These are phyloP conservation scores for Metschnikowia noctiluminum DNA, from an alignment of 805 yeast species.

Conservation along the genomic window DNA sequence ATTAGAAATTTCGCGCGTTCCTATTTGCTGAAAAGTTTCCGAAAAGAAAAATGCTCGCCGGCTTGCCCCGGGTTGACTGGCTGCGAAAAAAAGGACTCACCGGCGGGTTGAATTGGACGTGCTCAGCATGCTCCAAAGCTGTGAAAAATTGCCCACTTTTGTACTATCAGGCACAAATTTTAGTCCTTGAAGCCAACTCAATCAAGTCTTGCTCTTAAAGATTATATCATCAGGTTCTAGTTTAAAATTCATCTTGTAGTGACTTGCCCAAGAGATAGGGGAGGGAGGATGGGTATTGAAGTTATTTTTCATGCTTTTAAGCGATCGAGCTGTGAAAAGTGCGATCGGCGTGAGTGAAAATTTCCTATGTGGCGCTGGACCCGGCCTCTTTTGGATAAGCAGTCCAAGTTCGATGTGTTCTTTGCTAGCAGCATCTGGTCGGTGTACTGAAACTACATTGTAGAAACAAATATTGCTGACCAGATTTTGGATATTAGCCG, in stretches of 20 bases:
- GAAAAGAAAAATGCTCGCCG: slow-evolving; percentile 4
- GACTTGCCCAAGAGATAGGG: too few relatives aligned
- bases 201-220: too few relatives aligned
- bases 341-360: not conserved
- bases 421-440: not conserved
- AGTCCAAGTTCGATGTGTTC: not conserved
- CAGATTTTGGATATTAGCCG: too few relatives aligned
- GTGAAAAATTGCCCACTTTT: too few relatives aligned
- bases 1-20: slow-evolving; percentile 17
- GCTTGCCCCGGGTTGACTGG: slow-evolving; percentile 9
- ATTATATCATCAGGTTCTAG: too few relatives aligned
- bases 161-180: too few relatives aligned
- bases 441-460: too few relatives aligned
- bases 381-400: not conserved
- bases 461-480: too few relatives aligned
- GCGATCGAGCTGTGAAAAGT: not conserved
- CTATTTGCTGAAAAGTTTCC: slow-evolving; percentile 15
- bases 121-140: too few relatives aligned
- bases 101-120: not conserved
- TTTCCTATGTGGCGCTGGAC: not conserved
- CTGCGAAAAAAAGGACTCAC: slow-evolving; percentile 1
- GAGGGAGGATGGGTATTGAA: too few relatives aligned
- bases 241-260: too few relatives aligned
- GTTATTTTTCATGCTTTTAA: not conserved
- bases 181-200: too few relatives aligned